Evolutionary conservation across 2,329 filamentous ascomycete genomes (phyloP), one percentile per base, ranked within the genome.

Genomic region (Graphium sp.): DNA sequence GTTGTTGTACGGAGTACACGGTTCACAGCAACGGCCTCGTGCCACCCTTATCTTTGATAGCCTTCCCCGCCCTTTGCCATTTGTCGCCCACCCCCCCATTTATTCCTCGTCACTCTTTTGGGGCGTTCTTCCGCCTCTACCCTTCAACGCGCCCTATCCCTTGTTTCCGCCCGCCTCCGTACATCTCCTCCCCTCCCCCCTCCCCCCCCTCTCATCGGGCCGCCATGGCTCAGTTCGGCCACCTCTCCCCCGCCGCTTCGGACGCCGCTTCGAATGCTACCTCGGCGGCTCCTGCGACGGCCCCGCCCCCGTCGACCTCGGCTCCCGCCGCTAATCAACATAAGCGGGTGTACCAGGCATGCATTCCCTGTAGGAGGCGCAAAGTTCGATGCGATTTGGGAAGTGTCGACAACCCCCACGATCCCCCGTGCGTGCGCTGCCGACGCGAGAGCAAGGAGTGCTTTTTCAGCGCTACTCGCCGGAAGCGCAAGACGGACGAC

Each of bases 371-470:
- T 36, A 64, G 67, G 12, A 60, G 66, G 4, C 60, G 66, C 38
- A 74, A 74, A 46, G 66, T 74, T 16, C 60, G 68, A 34, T 73
- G 66, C 48, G 67, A 73, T 38, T 53, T 74, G 6, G 68, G 68
- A 32, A 78, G 75, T 43, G 87, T 95, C 47, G 89, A 95, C 55
- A 87, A 89, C 43, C 89, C 89, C 15, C 74, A 85, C 52, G 83
- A 92, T 42, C 87, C 87, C 31, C 89, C 89, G 3, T 98, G 89
- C 51, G 80, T 87, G 34, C 74, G 89, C 46, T 98, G 89, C 50
- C 77, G 84, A 30, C 75, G 89, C 40, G 89, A 98, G 60, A 83
- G 77, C 57, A 95, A 95, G 52, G 78, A 93, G 44, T 98, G 89
- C 60, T 92, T 78, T 64, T 98, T 98, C 60, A 92, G 84, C 36